Base-by-base conservation (phyloP, 1,139 yeast species). In the Candida tetrigidarum region DNA sequence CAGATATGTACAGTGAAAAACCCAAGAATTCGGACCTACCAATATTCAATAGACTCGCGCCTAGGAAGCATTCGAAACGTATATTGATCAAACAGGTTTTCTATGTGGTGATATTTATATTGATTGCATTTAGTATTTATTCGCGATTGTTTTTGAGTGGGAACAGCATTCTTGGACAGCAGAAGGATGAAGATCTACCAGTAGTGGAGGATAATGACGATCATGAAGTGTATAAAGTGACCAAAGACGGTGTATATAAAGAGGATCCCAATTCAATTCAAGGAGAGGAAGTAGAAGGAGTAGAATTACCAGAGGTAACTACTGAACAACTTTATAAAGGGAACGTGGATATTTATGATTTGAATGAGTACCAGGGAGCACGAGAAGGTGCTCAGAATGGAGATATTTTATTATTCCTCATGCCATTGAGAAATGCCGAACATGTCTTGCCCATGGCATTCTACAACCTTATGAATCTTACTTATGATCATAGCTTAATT, bases 371-470 rank as follows among this genome's bases (percentile, higher is more conserved):
- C 55, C 68, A 63, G 41, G 93, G 92, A 1, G 55, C 76, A 1
- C 58, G 73, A 3, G 69, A 74, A 38, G 95, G 92, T 3, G 66
- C 66, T 14, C 57, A 62, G n/a, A 64, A 82, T 12, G 78, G 81
- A 12, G 95, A 89, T 52, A 78, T 84, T 40, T 82, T 90, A 11
- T 68, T 90, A 47, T 67, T 90, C 46, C 75, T 86, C 53, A 79
- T 90, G 63, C 97, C 97, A 1, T 69, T 90, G 48, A 76, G 96
- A 59, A 86, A 90, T 59, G 96, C 96, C 0, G 92, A 86, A 56
- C 74, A 78, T 34, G 93, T 88, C 19, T 68, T 90, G 47, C 91
- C 95, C 8, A 74, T 88, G 73, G 90, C 92, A 70, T 88, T 90
- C 67, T 85, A 85, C 58, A 87, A 89, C 64, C 68, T 90, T 62